These are phyloP conservation scores for Fusarium chuoi DNA, from an alignment of 2,329 filamentous ascomycete genomes.

Conservation along the genomic window DNA sequence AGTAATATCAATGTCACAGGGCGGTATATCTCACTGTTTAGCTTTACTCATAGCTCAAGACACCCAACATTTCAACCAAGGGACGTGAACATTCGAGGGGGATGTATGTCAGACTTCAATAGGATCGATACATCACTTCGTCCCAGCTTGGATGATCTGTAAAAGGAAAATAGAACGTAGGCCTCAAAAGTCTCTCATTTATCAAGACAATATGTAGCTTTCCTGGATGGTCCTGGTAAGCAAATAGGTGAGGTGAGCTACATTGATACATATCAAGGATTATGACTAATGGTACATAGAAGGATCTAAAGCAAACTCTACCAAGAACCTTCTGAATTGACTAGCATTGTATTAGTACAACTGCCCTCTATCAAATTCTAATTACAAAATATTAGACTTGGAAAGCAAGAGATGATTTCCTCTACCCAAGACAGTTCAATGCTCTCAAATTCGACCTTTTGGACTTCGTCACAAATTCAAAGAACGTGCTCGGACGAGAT, in stretches of 20 bases:
- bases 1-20: background rate
- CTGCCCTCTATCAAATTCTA: background rate
- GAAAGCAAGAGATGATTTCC: background rate
- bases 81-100: too few species aligned
- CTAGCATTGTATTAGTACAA: background rate
- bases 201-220: too few species aligned
- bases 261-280: fast-evolving
- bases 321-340: too few species aligned
- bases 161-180: background rate
- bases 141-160: fast-evolving
- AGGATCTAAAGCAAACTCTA: fast-evolving
- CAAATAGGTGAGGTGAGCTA: fast-evolving
- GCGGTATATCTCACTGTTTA: fast-evolving
- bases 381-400: background rate
- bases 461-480: fast-evolving
- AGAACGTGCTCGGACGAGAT: background rate
- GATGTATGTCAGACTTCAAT: too few species aligned
- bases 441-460: background rate
- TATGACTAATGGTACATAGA: fast-evolving
- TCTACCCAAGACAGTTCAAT: fast-evolving
- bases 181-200: background rate
- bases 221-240: background rate
- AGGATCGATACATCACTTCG: background rate
- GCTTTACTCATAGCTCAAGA: background rate
- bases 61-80: fast-evolving